Evolutionary conservation across 495 filamentous ascomycete genomes (phyloP).

Genomic region (Podospora comata): DNA sequence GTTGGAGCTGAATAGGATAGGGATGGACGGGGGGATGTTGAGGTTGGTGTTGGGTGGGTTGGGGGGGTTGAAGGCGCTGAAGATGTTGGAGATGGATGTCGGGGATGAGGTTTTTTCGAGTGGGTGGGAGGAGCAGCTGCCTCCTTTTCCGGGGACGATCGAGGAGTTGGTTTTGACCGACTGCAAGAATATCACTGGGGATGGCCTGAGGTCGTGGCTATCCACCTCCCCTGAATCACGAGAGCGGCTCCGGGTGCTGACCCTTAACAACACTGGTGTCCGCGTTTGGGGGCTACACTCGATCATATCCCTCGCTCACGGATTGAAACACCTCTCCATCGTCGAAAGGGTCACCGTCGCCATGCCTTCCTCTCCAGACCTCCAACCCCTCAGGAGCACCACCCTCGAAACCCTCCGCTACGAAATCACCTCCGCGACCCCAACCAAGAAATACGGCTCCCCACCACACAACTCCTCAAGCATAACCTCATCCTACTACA

Average conservation of each 20-base stretch:
- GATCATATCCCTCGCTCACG: conserved; percentile 59
- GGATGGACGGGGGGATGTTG: conserved; percentile 67
- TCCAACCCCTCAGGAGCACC: conserved; percentile 58
- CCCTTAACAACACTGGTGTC: conserved; percentile 64
- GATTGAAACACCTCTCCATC: conserved; percentile 63
- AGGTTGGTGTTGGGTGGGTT: conserved; percentile 68
- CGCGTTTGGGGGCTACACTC: conserved; percentile 58
- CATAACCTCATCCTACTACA: conserved; percentile 70
- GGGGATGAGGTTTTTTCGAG: conserved; percentile 67
- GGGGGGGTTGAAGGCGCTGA: conserved; percentile 64
- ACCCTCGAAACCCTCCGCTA: conserved; percentile 71
- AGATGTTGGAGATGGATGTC: conserved; percentile 63
- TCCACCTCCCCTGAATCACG: conserved; percentile 41
- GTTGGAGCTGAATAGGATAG: conserved; percentile 68
- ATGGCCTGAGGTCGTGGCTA: conserved; percentile 65
- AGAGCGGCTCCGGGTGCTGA: conserved; percentile 56
- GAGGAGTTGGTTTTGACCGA: conserved; percentile 65
- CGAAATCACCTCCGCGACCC: conserved; percentile 65
- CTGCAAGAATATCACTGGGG: conserved; percentile 63
- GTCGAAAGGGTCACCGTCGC: conserved; percentile 62
- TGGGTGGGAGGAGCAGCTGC: conserved; percentile 51
- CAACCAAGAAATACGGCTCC: conserved; percentile 46
- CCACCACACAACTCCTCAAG: conserved; percentile 32
- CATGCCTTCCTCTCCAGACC: conserved; percentile 53
- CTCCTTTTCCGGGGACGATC: conserved; percentile 63